These are phyloP conservation scores for Hypholoma sublateritium DNA, from an alignment of 768 basidiomycete species.

Conservation along the genomic window DNA sequence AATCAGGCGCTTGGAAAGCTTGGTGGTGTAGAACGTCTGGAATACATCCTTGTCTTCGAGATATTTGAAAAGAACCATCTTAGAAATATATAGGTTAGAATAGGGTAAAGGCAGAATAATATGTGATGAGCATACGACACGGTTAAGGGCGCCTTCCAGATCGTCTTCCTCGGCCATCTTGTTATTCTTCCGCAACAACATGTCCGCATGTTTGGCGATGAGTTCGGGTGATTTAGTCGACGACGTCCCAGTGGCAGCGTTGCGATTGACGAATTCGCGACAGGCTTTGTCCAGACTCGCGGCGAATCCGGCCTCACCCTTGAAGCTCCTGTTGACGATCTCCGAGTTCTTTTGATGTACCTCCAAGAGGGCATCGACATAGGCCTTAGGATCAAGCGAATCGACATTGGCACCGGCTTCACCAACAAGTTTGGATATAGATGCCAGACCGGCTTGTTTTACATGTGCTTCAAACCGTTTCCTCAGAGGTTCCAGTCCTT, in stretches of 20 bases:
- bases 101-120: slow-evolving; percentile 25
- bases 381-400: slow-evolving; percentile 91
- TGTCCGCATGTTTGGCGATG: slow-evolving; percentile 92
- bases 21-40: slow-evolving; percentile 98
- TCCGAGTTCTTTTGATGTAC: slow-evolving; percentile 95
- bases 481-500: slow-evolving; percentile 90
- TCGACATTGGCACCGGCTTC: slow-evolving; percentile 61
- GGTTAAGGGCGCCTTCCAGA: slow-evolving; percentile 88
- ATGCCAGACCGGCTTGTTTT: slow-evolving; percentile 84
- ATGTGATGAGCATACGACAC: slow-evolving; percentile 65
- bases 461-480: slow-evolving; percentile 96
- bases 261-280: slow-evolving; percentile 94
- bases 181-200: slow-evolving; percentile 91
- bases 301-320: slow-evolving; percentile 93
- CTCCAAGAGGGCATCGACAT: slow-evolving; percentile 90
- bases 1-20: slow-evolving; percentile 93
- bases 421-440: slow-evolving; percentile 77
- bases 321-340: slow-evolving; percentile 89
- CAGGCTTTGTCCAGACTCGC: slow-evolving; percentile 97
- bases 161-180: slow-evolving; percentile 96
- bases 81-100: slow-evolving; percentile 23
- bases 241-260: slow-evolving; percentile 85
- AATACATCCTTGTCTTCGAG: slow-evolving; percentile 99
- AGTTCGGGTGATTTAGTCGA: slow-evolving; percentile 93
- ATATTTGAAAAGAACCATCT: slow-evolving; percentile 99